Evolutionary conservation across 176 grass and related monocot species (phyloP).

Genomic region (Rhynchospora tenuis): DNA sequence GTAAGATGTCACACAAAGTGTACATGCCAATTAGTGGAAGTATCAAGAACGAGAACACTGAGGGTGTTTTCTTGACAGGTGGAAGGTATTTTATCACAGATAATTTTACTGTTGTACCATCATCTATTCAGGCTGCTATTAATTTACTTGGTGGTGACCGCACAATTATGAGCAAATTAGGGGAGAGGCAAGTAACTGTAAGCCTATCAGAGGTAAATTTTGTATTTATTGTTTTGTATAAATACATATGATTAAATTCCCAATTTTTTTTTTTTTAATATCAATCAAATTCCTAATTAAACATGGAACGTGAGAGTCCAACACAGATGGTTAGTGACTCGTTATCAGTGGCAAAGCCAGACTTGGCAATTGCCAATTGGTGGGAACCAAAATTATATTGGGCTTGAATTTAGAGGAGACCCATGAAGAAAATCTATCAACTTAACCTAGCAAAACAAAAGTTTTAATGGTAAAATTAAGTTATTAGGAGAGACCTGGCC

Average conservation of each 20-base stretch:
- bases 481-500: too few species aligned
- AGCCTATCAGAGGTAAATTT: constrained; percentile 15
- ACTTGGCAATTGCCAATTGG: too few species aligned
- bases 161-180: not conserved
- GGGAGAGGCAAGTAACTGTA: not conserved
- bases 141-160: not conserved
- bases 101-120: not conserved
- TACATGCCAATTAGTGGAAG: not conserved
- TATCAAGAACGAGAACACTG: not conserved
- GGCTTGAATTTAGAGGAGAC: too few species aligned
- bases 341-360: too few species aligned
- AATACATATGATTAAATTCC: not conserved
- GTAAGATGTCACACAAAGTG: constrained; percentile 7
- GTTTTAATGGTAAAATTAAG: too few species aligned
- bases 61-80: constrained; percentile 1
- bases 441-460: too few species aligned
- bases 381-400: too few species aligned
- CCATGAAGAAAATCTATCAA: too few species aligned
- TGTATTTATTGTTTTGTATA: not conserved
- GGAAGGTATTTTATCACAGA: not conserved
- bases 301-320: too few species aligned
- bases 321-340: too few species aligned
- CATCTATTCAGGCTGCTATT: not conserved
- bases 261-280: too few species aligned
- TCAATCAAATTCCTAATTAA: too few species aligned